Percentiles rank a stretch among this genome's conserved stretches.
Conservation (phyloP, 83 land plant species). For the Picea abies region DNA sequence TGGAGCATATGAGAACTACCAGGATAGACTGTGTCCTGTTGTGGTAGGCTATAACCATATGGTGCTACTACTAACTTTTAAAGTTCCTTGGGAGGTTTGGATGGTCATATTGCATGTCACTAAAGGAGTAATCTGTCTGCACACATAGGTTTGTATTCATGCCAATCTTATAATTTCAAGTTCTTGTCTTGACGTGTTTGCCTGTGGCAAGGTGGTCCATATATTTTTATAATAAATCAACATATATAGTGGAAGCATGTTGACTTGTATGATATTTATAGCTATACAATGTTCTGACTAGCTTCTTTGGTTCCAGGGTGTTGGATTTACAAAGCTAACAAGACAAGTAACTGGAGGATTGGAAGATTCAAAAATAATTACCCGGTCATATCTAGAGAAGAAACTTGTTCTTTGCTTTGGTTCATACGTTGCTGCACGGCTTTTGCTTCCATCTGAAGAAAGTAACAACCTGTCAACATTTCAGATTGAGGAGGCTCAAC, state of each 20-base stretch:
- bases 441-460: slow-evolving; percentile 86
- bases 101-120: no score
- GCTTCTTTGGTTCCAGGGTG: slow-evolving; percentile 54
- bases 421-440: slow-evolving; percentile 71
- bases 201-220: not conserved
- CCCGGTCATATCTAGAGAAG: slow-evolving; percentile 85
- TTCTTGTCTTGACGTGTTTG: not conserved
- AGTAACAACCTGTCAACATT: slow-evolving; percentile 67
- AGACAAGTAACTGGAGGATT: slow-evolving; percentile 67
- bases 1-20: no score
- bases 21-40: no score
- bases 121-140: no score
- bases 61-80: no score
- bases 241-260: no score
- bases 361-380: slow-evolving; percentile 58
- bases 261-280: no score
- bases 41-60: no score
- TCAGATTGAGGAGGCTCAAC: slow-evolving; percentile 75
- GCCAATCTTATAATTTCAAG: no score
- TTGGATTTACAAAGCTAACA: slow-evolving; percentile 84
- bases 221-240: no score
- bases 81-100: no score
- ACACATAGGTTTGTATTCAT: no score
- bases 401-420: slow-evolving; percentile 92
- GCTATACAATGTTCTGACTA: not conserved